Base-by-base conservation (phyloP, 75 land plant genomes). In the Sequoiadendron giganteum region DNA sequence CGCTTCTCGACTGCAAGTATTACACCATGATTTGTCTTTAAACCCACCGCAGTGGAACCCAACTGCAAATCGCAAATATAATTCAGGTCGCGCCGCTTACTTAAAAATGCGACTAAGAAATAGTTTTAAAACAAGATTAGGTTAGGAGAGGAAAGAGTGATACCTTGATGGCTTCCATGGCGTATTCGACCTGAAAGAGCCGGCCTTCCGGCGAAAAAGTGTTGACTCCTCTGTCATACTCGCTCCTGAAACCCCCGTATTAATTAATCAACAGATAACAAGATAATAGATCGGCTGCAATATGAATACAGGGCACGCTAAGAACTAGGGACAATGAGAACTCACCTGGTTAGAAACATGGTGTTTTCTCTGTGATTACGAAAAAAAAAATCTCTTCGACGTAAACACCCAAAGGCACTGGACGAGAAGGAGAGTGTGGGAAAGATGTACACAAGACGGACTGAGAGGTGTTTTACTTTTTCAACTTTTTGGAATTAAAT, bases 91-190 rank as follows among this genome's bases (percentile, higher is more conserved):
- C 47, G 9, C n/a, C 32, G 19, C 25, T 13, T 72, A 45, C 15
- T 40, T 84, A 28, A 49, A 36, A 52, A 43, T 45, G 28, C 15
- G 15, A n/a, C 30, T 16, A 36, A 15, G 86, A 49, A 32, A 90
- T 25, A 52, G 55, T 13, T 47, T 25, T 83, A 25, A 34, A 19
- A 42, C 49, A 65, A 78, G 0, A 32, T 15, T 34, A 28, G 84
- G 84, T 45, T 10, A 28, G 30, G 40, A 32, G 38, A 16, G 0
- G 56, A 85, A 30, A 38, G 61, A 52, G 58, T 3, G 61, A 25
- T 40, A 95, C 98, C 97, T 97, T 97, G 86, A 97, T 97, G n/a
- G 98, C 98, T 78, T 97, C 98, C 84, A 97, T 97, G 28, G 98
- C 98, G 86, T 97, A 97, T 75, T 97, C 98, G 32, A 97, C 98